Base-by-base conservation (phyloP, 768 basidiomycete genomes). In the Naganishia antarctica region DNA sequence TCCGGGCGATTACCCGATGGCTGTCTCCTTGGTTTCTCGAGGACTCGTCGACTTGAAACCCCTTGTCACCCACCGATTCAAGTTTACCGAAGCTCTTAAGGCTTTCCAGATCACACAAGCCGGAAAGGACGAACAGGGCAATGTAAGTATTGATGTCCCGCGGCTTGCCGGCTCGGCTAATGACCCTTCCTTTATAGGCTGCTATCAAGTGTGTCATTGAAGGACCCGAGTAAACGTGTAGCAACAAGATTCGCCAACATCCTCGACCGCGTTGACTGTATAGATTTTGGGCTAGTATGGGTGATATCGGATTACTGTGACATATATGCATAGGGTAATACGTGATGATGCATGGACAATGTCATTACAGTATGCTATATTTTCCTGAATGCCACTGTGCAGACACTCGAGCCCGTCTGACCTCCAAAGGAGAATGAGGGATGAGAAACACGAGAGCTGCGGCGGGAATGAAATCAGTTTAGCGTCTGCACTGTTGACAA, bases 11-110 rank as follows among this genome's bases (percentile, higher is more conserved):
- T 96, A 94, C 75, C 83, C 84, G 26, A 82, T 90, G 64, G 88
- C 91, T 16, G 88, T 98, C 70, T 84, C 87, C 49, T 83, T 97
- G 45, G 91, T 86, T 50, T 82, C 88, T 12, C 83, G 84, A 68
- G 90, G 90, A 57, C 87, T 85, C 74, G 83, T 97, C 69, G 84
- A 96, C 76, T 82, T 97, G 61, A 89, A 87, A 75, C 86, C 92
- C 1, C 81, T 98, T 34, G 86, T 96, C 68, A 90, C 91, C 21
- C 92, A 97, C 76, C 83, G 89, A 84, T 91, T 72, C 79, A 74
- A 81, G 37, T 97, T 97, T 75, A 81, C 86, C 43, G 82, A 91
- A 13, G 90, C 91, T 50, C 78, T 84, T 25, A 80, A 80, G 53
- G 94, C 92, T 1, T 96, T 97, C 82, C 80, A 87, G 63, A 85